Base-by-base conservation (phyloP, 2,329 filamentous ascomycete genomes). In the Alternaria tenuissima region DNA sequence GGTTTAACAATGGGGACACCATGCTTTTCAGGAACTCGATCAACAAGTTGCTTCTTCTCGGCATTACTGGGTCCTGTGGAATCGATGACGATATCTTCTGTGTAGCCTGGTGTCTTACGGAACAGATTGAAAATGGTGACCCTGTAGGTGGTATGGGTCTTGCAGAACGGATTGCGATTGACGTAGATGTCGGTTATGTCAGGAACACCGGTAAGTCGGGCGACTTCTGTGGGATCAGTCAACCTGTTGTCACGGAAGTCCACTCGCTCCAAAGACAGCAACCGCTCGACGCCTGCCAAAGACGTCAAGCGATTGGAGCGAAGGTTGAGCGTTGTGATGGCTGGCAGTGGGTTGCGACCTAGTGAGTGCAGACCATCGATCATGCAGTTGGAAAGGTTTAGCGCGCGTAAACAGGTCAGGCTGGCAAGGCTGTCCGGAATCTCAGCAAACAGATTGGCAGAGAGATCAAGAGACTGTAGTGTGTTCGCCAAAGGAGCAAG, bases 301-400 rank as follows among this genome's bases (percentile, higher is more conserved):
- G 93, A 96, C 59, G 88, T 86, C 60, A 99, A 85, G 46, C 94
- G 89, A 77, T 99, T 99, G 51, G 88, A 92, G 58, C 94, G 89
- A 56, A 99, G 86, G 73, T 98, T 98, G 58, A 99, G 83, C 1
- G 94, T 94, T 1, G 92, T 96, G 64, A 99, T 97, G 20, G 95
- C 94, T 28, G 95, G 94, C 5, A 99, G 85, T 12, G 95, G 93
- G 71, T 91, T 95, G 64, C 91, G 89, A 2, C 89, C 89, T 42
- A 99, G 83, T 2, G 94, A 97, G 71, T 96, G 91, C 57, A 99
- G 84, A 16, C 93, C 95, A 69, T 94, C 92, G 64, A 99, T 98
- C 94, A 98, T 97, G 84, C 94, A 98, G 72, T 96, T 91, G 4
- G 94, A 96, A 26, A 99, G 84, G 72, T 99, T 98, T 55, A 99